Evolutionary conservation across 805 yeast genomes (phyloP).

Genomic region (Ogataea salicorniae): DNA sequence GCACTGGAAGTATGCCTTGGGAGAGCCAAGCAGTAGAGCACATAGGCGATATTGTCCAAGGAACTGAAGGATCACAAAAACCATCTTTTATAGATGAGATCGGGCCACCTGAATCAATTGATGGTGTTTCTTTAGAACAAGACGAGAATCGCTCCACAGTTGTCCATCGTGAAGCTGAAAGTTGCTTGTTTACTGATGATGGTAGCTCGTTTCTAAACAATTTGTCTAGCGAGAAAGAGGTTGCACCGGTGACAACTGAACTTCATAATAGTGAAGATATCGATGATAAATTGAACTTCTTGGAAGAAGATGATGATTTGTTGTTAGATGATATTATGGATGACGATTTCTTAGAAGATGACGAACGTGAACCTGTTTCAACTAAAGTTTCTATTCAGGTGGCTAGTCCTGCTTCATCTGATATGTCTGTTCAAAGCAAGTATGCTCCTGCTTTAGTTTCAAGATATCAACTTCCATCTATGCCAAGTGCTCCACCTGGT

Average conservation of each 20-base stretch:
- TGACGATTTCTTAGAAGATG: conserved; percentile 33
- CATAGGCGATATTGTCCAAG: too few relatives aligned
- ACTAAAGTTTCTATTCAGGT: neutral
- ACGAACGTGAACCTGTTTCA: conserved; percentile 3
- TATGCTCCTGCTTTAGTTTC: neutral
- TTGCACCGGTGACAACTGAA: neutral
- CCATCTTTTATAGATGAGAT: too few relatives aligned
- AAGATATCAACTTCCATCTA: neutral
- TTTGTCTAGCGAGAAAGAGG: neutral
- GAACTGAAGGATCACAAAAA: too few relatives aligned
- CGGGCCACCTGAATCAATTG: too few relatives aligned
- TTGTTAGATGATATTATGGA: conserved; percentile 33
- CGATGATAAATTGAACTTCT: conserved; percentile 37
- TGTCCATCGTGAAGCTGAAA: too few relatives aligned
- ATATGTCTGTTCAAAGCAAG: neutral
- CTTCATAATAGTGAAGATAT: conserved; percentile 3
- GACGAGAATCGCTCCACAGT: too few relatives aligned
- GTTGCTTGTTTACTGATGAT: neutral
- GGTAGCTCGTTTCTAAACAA: conserved; percentile 8
- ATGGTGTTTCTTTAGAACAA: too few relatives aligned
- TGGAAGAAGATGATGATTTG: conserved; percentile 41
- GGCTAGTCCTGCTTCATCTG: neutral
- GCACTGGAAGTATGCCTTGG: too few relatives aligned
- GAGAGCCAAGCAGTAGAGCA: too few relatives aligned
- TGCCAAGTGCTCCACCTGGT: neutral